These are phyloP conservation scores for Leucocoprinus leucothites DNA, from an alignment of 768 basidiomycete species.

Conservation along the genomic window DNA sequence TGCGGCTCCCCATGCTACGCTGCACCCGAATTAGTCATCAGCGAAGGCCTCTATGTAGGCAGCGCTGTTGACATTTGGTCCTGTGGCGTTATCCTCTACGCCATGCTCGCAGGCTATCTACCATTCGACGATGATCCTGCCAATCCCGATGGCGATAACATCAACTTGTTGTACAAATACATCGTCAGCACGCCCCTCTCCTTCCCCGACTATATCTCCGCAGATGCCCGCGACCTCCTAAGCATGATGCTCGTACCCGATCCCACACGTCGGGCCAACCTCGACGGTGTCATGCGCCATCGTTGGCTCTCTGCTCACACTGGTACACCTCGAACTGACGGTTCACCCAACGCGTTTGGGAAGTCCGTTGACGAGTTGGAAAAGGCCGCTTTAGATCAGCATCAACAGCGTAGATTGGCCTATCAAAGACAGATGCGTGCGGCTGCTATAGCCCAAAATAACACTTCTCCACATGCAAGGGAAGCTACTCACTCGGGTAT, in stretches of 20 bases:
- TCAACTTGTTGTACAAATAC: slow-evolving; percentile 97
- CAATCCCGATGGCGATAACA: slow-evolving; percentile 99
- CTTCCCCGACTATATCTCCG: slow-evolving; percentile 94
- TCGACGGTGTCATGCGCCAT: slow-evolving; percentile 81
- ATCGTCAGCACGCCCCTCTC: slow-evolving; percentile 96
- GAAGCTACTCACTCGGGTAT: slow-evolving; percentile 38
- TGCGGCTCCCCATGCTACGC: slow-evolving; percentile 98
- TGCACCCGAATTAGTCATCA: slow-evolving; percentile 96
- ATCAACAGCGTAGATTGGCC: slow-evolving; percentile 76
- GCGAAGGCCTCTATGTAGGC: slow-evolving; percentile 94
- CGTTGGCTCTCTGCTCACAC: slow-evolving; percentile 76
- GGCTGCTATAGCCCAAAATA: slow-evolving; percentile 29
- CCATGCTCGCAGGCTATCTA: slow-evolving; percentile 96
- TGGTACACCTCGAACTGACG: slow-evolving; percentile 30
- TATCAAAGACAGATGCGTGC: slow-evolving; percentile 81
- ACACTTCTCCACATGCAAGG: slow-evolving; percentile 46
- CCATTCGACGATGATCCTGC: slow-evolving; percentile 99
- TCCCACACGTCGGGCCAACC: slow-evolving; percentile 72
- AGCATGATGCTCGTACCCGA: slow-evolving; percentile 94
- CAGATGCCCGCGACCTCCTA: slow-evolving; percentile 79
- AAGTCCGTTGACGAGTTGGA: slow-evolving; percentile 79
- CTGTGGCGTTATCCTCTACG: slow-evolving; percentile 93
- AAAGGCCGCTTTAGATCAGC: slow-evolving; percentile 74
- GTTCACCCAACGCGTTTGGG: slow-evolving; percentile 48
- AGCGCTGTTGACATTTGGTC: slow-evolving; percentile 98